Evolutionary conservation across 495 filamentous ascomycete species (phyloP).

Genomic region (Xylaria telfairii): DNA sequence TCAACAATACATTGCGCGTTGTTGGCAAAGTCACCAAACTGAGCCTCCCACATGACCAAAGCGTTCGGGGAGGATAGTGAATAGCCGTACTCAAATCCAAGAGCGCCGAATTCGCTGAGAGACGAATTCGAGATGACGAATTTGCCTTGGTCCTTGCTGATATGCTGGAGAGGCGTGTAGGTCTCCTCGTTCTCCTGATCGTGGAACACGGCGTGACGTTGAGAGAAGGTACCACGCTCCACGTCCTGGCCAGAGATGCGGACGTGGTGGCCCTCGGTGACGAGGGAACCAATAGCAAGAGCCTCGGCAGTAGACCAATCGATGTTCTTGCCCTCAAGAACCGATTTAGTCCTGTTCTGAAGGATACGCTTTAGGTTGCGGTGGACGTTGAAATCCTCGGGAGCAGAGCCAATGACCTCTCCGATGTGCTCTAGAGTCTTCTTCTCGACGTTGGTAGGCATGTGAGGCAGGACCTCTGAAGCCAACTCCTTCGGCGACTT

Average conservation of each 20-base stretch:
- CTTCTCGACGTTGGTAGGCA: conserved; percentile 77
- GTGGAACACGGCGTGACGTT: conserved; percentile 95
- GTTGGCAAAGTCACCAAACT: conserved; percentile 99
- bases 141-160: conserved; percentile 86
- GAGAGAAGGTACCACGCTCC: conserved; percentile 98
- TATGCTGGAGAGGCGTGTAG: conserved; percentile 89
- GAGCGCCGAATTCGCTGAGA: conserved; percentile 89
- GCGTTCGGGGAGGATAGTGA: conserved; percentile 95
- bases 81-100: conserved; percentile 99
- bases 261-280: conserved; percentile 92
- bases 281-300: conserved; percentile 90
- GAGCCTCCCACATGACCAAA: conserved; percentile 98
- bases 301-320: conserved; percentile 98
- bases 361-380: conserved; percentile 98
- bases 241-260: conserved; percentile 98
- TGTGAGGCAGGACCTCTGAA: conserved; percentile 91
- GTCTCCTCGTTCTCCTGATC: conserved; percentile 93
- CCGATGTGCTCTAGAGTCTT: conserved; percentile 80
- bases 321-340: conserved; percentile 90
- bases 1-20: conserved; percentile 99
- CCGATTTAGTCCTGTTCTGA: conserved; percentile 84
- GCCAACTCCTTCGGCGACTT: conserved; percentile 98
- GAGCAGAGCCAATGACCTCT: conserved; percentile 72
- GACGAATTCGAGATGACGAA: conserved; percentile 99
- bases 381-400: conserved; percentile 87